Conservation (phyloP, 2,329 filamentous ascomycete species). For the Verticillium alfalfae region DNA sequence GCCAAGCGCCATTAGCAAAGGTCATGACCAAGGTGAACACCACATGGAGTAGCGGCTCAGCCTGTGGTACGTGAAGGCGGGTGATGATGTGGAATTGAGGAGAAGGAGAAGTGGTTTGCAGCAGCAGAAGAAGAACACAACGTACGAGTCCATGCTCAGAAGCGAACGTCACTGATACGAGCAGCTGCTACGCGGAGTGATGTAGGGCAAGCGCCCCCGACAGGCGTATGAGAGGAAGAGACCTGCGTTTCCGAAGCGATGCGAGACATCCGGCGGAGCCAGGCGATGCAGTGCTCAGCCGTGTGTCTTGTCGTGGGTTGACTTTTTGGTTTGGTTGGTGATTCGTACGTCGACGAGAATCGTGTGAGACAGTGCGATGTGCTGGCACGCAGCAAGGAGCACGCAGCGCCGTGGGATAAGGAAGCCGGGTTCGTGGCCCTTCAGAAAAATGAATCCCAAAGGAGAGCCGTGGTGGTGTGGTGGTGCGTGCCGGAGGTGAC, state of each 20-base stretch:
- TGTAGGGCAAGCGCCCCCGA: background rate
- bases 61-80: too few relatives aligned
- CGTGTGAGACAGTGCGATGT: background rate
- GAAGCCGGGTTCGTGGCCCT: background rate
- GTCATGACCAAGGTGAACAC: slow-evolving; percentile 1
- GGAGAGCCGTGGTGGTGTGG: background rate
- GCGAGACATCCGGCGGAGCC: background rate
- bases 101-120: background rate
- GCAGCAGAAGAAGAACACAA: background rate
- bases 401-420: background rate
- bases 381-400: background rate
- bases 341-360: background rate
- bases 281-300: background rate
- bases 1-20: slow-evolving; percentile 7
- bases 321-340: background rate
- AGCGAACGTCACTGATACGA: background rate
- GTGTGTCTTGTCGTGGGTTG: background rate
- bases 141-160: slow-evolving; percentile 1
- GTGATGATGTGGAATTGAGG: too few relatives aligned
- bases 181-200: background rate
- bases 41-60: background rate
- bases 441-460: background rate
- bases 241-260: background rate
- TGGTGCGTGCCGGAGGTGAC: background rate
- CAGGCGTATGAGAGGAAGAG: background rate